Evolutionary conservation across 2,329 filamentous ascomycete species (phyloP).

Genomic region (Colletotrichum godetiae): DNA sequence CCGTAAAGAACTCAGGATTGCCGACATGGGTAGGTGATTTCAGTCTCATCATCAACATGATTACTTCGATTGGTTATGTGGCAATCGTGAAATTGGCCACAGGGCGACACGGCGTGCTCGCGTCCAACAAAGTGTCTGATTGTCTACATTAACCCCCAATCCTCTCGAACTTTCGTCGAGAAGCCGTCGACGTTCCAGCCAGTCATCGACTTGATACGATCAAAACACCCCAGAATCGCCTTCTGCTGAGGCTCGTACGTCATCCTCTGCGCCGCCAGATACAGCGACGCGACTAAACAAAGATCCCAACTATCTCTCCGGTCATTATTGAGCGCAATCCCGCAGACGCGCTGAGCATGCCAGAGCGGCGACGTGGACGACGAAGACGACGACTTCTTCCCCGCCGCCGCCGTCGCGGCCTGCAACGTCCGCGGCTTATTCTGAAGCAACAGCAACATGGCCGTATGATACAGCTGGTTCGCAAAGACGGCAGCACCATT

Average conservation of each 20-base stretch:
- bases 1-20: constrained; percentile 24
- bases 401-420: constrained; percentile 42
- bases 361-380: constrained; percentile 54
- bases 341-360: constrained; percentile 61
- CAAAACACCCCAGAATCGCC: constrained; percentile 52
- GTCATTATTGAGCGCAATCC: constrained; percentile 60
- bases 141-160: constrained; percentile 38
- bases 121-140: neutral
- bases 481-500: constrained; percentile 56
- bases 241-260: constrained; percentile 60
- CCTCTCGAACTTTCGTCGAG: constrained; percentile 40
- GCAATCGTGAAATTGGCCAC: neutral
- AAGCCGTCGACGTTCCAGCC: constrained; percentile 51
- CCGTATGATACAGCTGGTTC: constrained; percentile 68
- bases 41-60: neutral
- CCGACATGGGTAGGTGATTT: constrained; percentile 4
- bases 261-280: constrained; percentile 57
- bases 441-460: constrained; percentile 63
- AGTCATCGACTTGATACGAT: constrained; percentile 51
- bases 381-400: constrained; percentile 39
- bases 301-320: constrained; percentile 58
- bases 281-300: constrained; percentile 57
- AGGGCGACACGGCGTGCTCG: fast-evolving
- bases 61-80: neutral
- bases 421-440: constrained; percentile 58